Evolutionary conservation across 768 basidiomycete genomes (phyloP).

Genomic region (Suillus lakei): DNA sequence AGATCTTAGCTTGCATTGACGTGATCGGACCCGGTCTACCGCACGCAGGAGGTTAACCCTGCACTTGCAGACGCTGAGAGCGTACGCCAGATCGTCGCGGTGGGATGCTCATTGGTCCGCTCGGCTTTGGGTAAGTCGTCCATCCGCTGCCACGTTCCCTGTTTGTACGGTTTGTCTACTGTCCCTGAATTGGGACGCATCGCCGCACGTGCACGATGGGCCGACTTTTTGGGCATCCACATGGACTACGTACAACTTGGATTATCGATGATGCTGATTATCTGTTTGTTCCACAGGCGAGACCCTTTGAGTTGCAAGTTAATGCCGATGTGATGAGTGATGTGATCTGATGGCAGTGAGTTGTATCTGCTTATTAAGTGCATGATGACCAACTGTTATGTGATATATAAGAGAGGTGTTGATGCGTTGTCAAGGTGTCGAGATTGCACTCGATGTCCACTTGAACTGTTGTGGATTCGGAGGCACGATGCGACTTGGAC

Average conservation of each 20-base stretch:
- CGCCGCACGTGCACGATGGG: background rate
- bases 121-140: slow-evolving; percentile 72
- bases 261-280: background rate
- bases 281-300: background rate
- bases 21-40: background rate
- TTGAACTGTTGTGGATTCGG: background rate
- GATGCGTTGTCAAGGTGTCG: background rate
- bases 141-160: background rate
- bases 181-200: background rate
- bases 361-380: background rate
- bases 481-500: too few species aligned
- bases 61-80: slow-evolving; percentile 76
- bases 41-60: slow-evolving; percentile 91
- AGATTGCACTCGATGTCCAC: too few species aligned
- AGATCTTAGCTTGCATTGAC: too few species aligned
- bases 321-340: background rate
- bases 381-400: background rate
- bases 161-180: background rate
- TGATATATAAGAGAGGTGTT: background rate
- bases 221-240: background rate
- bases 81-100: slow-evolving; percentile 86
- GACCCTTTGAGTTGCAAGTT: background rate
- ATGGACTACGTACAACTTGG: background rate
- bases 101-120: slow-evolving; percentile 86
- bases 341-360: slow-evolving; percentile 1